Percentiles rank a stretch among this genome's conserved stretches.
phyloP scores from a whole-genome alignment of 306 rosid genomes.

The Vigna reflexopilosa region DNA sequence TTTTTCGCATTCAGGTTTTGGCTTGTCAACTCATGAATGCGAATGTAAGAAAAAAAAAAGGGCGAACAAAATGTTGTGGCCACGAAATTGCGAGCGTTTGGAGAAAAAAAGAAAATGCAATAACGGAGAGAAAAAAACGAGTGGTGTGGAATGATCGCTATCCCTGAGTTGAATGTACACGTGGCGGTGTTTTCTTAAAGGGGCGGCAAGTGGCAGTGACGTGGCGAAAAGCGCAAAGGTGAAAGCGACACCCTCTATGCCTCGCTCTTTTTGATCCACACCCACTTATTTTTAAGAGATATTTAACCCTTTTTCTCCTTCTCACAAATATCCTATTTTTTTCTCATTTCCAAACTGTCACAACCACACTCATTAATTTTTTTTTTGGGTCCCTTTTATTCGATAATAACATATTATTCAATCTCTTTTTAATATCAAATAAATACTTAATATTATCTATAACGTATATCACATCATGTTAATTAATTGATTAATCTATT shows the following conservation, averaged over 20 bases:
- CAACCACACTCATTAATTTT: neutral
- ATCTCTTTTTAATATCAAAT: neutral
- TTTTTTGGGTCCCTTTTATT: neutral
- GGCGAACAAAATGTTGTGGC: conserved; percentile 45
- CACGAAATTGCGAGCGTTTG: neutral
- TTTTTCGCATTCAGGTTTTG: neutral
- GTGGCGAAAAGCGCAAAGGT: conserved; percentile 54
- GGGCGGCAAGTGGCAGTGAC: conserved; percentile 59
- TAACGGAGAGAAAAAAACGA: neutral
- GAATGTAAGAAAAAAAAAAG: neutral
- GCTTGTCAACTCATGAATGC: neutral
- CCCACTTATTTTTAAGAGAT: conserved; percentile 44
- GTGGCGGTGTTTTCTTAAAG: conserved; percentile 18
- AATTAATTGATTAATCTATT: neutral
- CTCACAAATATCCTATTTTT: conserved; percentile 40
- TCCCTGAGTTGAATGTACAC: conserved; percentile 17
- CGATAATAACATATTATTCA: neutral
- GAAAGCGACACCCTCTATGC: conserved; percentile 24
- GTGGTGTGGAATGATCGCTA: conserved; percentile 47
- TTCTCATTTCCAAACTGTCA: neutral
- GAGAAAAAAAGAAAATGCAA: neutral
- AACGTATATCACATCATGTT: neutral
- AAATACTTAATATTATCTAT: neutral
- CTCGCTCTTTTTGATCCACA: conserved; percentile 48
- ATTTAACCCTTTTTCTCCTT: conserved; percentile 45